Percentiles rank a stretch among this genome's conserved stretches.
These are phyloP conservation scores for Ceratocystis ficicola DNA, from an alignment of 2,329 filamentous ascomycete genomes.

Conservation along the genomic window DNA sequence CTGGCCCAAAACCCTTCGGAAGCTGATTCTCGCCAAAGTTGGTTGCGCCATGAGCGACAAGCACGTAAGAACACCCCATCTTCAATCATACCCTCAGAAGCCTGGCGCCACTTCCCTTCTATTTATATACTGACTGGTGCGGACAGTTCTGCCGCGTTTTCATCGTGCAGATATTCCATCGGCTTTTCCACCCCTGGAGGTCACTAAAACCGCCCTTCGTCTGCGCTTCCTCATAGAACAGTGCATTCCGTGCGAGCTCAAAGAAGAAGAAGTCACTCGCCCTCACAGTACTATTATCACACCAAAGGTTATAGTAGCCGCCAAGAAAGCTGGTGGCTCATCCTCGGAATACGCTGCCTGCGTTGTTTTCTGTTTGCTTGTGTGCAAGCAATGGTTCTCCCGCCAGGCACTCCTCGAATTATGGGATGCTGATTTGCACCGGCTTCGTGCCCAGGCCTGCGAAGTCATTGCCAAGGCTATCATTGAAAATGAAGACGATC, in stretches of 20 bases:
- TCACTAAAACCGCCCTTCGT: conserved; percentile 80
- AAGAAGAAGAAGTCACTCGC: conserved; percentile 58
- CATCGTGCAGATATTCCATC: conserved; percentile 44
- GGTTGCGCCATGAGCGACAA: conserved; percentile 14
- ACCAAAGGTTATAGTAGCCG: conserved; percentile 61
- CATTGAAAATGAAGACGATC: conserved; percentile 76
- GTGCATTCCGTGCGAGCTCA: conserved; percentile 80
- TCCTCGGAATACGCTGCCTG: conserved; percentile 54
- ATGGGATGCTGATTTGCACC: conserved; percentile 81
- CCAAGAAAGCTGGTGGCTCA: conserved; percentile 65
- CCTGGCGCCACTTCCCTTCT: background rate
- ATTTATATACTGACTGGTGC: background rate
- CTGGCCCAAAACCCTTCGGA: conserved; percentile 4
- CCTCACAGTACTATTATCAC: conserved; percentile 84
- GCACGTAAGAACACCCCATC: conserved; percentile 6
- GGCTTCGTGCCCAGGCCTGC: conserved; percentile 67
- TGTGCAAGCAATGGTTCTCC: conserved; percentile 62
- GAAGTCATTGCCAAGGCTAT: conserved; percentile 76
- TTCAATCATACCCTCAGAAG: background rate
- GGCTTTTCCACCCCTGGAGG: conserved; percentile 61
- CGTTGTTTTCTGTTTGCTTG: conserved; percentile 71
- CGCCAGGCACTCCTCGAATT: conserved; percentile 68
- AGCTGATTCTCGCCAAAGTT: conserved; percentile 7
- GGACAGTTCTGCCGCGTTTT: conserved; percentile 52
- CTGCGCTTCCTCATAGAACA: conserved; percentile 84